A percentile compares a stretch with the other conserved stretches of the same genome.
Conservation (phyloP, 495 filamentous ascomycete species). For the Penicillium pulvis region DNA sequence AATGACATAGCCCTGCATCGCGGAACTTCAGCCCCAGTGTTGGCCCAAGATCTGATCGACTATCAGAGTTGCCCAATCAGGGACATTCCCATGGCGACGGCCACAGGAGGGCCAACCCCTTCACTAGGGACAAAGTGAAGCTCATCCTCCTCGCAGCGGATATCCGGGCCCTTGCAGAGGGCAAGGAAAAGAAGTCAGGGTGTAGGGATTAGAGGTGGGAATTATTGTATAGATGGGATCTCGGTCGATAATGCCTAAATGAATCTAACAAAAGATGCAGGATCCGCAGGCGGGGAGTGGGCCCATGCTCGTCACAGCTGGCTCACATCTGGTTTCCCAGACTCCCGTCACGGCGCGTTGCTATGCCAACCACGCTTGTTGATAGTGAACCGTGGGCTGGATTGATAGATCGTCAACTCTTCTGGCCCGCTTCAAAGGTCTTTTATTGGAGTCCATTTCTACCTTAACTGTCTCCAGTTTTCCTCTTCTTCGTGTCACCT, state of each 20-base stretch:
- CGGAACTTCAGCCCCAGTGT: conserved; percentile 9
- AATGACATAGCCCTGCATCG: conserved; percentile 22
- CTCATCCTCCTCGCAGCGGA: conserved; percentile 23
- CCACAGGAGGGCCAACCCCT: conserved; percentile 13
- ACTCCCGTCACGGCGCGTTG: conserved; percentile 38
- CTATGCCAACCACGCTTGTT: conserved; percentile 51
- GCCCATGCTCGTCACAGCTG: conserved; percentile 25
- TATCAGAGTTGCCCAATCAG: conserved; percentile 11
- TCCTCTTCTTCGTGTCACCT: conserved; percentile 14
- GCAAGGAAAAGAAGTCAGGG: conserved; percentile 13
- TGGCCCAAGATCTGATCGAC: conserved; percentile 17
- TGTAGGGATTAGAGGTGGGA: neutral
- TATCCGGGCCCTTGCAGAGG: conserved; percentile 26
- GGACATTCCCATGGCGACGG: conserved; percentile 28
- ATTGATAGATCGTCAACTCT: conserved; percentile 40
- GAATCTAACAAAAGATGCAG: conserved; percentile 7
- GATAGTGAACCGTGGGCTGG: conserved; percentile 42
- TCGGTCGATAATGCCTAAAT: conserved; percentile 7
- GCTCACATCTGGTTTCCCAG: conserved; percentile 33
- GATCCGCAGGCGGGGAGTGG: conserved; percentile 20
- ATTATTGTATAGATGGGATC: conserved; percentile 17
- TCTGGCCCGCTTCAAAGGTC: conserved; percentile 27
- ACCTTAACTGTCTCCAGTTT: conserved; percentile 20
- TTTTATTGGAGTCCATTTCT: conserved; percentile 33
- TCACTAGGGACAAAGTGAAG: conserved; percentile 10